Base-by-base conservation (phyloP, 768 basidiomycete species). In the Lactarius quietus region DNA sequence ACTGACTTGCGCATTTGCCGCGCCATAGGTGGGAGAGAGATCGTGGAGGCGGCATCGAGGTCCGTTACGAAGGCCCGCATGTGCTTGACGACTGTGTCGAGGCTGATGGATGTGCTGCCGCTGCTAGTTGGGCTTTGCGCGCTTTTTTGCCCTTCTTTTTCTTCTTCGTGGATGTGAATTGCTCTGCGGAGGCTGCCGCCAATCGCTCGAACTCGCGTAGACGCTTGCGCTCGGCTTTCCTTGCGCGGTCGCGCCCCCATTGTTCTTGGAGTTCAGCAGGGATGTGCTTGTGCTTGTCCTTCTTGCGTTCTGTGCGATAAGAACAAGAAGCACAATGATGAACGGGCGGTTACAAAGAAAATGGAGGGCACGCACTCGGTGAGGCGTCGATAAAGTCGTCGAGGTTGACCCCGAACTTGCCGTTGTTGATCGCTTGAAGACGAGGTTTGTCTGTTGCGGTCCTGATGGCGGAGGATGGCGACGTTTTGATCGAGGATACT, bases 161-260 rank as follows among this genome's bases (percentile, higher is more conserved):
- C 23, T 6, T 48, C 23, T 86, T 87, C 69, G 86, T 82, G n/a
- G 68, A 68, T 8, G 80, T 69, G n/a, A 86, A 74, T 0, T 88
- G 88, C 70, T 94, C 90, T 2, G 86, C 80, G 15, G 86, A 79
- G 15, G 85, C 85, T 0, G 77, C 77, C 20, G 82, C 78, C 2
- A 88, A 76, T 14, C 83, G 83, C 18, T 82, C 85, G 3, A 82
- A 74, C 1, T 79, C 82, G 0, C 93, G 86, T 18, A 82, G 79
- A 2, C 78, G 81, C 73, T 93, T 96, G 71, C 78, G 74, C 63
- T 87, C 86, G 0, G 92, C 92, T 73, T 97, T 98, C 78, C 87
- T 89, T 59, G 79, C 77, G 2, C 93, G 91, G 72, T 98, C 95
- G 55, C 83, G 82, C 53, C 85, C 83, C 93, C 93, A 97, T 64